Conservation (phyloP, 345 rosid species). For the Odontarrhena argentea region DNA sequence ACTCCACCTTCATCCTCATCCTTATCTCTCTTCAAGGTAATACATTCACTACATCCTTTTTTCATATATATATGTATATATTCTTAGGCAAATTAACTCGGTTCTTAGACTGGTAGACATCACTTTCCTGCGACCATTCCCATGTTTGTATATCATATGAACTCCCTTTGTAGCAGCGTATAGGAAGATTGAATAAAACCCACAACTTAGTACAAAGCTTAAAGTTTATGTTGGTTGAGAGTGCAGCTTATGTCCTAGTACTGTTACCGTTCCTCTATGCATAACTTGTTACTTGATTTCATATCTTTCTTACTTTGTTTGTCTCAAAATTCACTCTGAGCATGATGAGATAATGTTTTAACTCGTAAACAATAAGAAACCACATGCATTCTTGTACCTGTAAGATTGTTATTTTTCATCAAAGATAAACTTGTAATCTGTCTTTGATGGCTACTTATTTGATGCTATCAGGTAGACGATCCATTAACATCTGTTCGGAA, state of each 20-base stretch:
- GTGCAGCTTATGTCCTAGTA: not conserved
- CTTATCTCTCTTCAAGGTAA: slow-evolving; percentile 67
- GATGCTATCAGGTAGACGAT: slow-evolving; percentile 63
- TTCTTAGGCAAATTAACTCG: slow-evolving; percentile 4
- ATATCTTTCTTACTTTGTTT: not conserved
- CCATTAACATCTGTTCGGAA: slow-evolving; percentile 70
- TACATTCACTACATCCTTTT: not conserved
- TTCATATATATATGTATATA: not conserved
- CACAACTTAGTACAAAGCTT: not conserved
- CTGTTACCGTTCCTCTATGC: not conserved
- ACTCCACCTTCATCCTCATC: slow-evolving; percentile 48
- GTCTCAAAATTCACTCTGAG: not conserved
- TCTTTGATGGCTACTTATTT: slow-evolving; percentile 10
- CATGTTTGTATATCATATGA: slow-evolving; percentile 18
- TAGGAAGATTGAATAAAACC: not conserved
- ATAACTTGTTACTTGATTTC: not conserved
- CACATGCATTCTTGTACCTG: not conserved
- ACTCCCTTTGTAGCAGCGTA: not conserved
- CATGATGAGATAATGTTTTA: slow-evolving; percentile 1
- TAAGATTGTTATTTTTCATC: not conserved
- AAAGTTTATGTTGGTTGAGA: not conserved
- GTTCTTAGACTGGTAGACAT: not conserved
- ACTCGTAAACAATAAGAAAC: slow-evolving; percentile 10
- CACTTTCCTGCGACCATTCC: not conserved
- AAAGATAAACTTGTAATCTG: slow-evolving; percentile 4